These are phyloP conservation scores for Globisporangium paddicum DNA, from an alignment of 352 stramenopile genomes.

Conservation along the genomic window DNA sequence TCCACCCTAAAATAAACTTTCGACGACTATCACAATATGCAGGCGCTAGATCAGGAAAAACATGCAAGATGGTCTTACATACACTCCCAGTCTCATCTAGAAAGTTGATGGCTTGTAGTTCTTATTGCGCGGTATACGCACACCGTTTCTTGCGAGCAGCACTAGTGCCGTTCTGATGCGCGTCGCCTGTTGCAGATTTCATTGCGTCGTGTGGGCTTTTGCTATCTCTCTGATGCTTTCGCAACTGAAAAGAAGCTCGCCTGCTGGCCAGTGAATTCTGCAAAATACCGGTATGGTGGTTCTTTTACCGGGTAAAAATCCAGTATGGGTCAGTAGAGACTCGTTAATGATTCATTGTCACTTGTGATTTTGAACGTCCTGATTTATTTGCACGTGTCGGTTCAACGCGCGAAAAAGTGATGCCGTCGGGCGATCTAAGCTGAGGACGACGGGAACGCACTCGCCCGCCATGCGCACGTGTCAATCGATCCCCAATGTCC, in stretches of 20 bases:
- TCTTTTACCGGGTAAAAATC: too few species aligned
- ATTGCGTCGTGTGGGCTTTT: background rate
- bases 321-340: too few species aligned
- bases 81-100: background rate
- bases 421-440: too few species aligned
- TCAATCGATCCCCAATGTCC: background rate
- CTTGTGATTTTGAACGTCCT: too few species aligned
- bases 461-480: background rate
- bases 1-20: background rate
- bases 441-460: too few species aligned
- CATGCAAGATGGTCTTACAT: background rate
- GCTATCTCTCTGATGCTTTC: background rate
- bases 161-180: too few species aligned
- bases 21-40: background rate
- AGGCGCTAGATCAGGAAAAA: background rate
- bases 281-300: too few species aligned
- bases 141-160: background rate
- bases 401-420: too few species aligned
- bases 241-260: background rate
- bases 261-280: too few species aligned
- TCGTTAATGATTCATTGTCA: too few species aligned
- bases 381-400: too few species aligned
- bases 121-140: background rate
- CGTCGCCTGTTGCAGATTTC: background rate
- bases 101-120: background rate